phyloP scores from a whole-genome alignment of 2,329 filamentous ascomycete species.

The Nigrospora oryzae region DNA sequence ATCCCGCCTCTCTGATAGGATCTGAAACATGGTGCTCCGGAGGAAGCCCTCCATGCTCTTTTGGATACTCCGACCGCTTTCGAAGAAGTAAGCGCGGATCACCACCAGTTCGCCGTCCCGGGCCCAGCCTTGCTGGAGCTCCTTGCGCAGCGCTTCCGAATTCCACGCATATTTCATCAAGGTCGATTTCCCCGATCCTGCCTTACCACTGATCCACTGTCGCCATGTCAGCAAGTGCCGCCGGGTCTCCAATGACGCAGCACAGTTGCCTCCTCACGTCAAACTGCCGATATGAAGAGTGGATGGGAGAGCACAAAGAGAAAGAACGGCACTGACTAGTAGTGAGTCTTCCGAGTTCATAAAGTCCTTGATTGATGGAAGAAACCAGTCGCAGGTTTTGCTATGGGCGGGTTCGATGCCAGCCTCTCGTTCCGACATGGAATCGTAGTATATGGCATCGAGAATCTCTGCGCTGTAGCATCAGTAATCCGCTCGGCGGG shows the following conservation, averaged over 20 bases:
- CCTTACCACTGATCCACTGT: conserved; percentile 9
- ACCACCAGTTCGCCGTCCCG: background rate
- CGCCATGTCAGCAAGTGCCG: conserved; percentile 1
- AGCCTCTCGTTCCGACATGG: background rate
- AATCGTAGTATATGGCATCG: background rate
- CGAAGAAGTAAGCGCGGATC: background rate
- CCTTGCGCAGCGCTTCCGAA: too few species aligned
- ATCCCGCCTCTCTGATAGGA: conserved; percentile 2
- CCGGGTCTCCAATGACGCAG: conserved; percentile 5
- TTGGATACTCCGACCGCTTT: conserved; percentile 1
- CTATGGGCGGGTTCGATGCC: background rate
- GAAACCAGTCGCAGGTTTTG: too few species aligned
- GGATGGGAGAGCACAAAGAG: too few species aligned
- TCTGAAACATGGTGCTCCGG: conserved; percentile 1
- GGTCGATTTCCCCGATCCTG: conserved; percentile 11
- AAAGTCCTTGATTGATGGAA: background rate
- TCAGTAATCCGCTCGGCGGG: too few species aligned
- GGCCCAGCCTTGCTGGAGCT: background rate
- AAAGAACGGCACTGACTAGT: background rate
- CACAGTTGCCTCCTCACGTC: background rate
- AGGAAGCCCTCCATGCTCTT: background rate
- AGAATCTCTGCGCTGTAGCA: background rate
- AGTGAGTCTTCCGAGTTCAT: background rate
- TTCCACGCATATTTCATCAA: conserved; percentile 6
- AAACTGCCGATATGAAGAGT: too few species aligned